phyloP scores from a whole-genome alignment of 768 basidiomycete genomes.

The Tulasnella sp. region DNA sequence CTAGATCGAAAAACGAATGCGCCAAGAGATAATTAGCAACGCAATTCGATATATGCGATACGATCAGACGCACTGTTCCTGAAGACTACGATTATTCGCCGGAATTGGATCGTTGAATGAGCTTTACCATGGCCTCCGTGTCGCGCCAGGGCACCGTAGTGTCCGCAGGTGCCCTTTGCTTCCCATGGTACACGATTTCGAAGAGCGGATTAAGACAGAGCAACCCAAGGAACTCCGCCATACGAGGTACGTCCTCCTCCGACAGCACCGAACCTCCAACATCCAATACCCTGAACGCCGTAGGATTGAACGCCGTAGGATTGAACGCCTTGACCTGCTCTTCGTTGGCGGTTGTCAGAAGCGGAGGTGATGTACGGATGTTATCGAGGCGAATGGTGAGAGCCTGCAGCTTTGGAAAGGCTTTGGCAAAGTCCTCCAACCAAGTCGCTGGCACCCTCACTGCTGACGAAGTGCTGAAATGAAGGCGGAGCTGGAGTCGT shows the following conservation, averaged over 20 bases:
- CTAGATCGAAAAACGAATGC: neutral
- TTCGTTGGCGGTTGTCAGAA: neutral
- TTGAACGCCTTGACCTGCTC: neutral
- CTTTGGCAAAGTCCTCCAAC: neutral
- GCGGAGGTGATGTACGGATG: neutral
- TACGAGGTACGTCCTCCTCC: neutral
- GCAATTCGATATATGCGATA: neutral
- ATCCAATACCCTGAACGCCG: neutral
- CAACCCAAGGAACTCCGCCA: neutral
- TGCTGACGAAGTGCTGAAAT: neutral
- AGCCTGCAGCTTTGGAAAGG: neutral
- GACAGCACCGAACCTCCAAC: neutral
- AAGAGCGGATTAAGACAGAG: neutral
- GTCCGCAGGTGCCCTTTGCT: neutral
- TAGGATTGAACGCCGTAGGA: neutral
- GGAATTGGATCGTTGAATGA: neutral
- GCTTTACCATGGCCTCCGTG: neutral
- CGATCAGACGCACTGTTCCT: neutral
- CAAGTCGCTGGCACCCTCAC: neutral
- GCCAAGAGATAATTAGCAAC: neutral
- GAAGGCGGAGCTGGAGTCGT: neutral
- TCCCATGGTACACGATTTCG: neutral
- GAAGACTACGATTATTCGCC: neutral
- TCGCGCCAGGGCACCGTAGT: neutral
- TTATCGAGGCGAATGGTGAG: neutral